Percentiles rank a stretch among this genome's conserved stretches.
These are phyloP conservation scores for Schoenoplectus triqueter DNA, from an alignment of 202 grass and related monocot genomes.

Conservation along the genomic window DNA sequence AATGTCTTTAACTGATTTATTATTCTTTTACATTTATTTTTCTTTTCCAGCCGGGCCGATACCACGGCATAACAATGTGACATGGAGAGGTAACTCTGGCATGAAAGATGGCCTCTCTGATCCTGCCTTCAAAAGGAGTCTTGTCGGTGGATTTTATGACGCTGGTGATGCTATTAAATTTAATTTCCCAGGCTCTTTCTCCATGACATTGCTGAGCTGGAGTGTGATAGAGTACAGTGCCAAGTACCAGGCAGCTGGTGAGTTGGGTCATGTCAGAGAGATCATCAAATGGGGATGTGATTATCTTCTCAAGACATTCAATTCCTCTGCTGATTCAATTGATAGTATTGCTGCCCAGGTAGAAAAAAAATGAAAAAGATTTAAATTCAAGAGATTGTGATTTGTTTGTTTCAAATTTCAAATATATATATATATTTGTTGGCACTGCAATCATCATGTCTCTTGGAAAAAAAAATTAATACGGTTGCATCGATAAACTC, in stretches of 20 bases:
- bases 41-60: slow-evolving; percentile 71
- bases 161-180: slow-evolving; percentile 73
- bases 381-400: neutral
- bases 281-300: slow-evolving; percentile 87
- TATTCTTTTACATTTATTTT: neutral
- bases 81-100: slow-evolving; percentile 82
- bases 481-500: neutral
- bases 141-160: slow-evolving; percentile 81
- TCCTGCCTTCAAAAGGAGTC: slow-evolving; percentile 51
- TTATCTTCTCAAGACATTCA: slow-evolving; percentile 97
- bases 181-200: slow-evolving; percentile 87
- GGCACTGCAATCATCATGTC: neutral
- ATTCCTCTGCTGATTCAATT: slow-evolving; percentile 72
- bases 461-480: slow-evolving; percentile 26
- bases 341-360: slow-evolving; percentile 72
- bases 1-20: neutral
- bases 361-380: neutral
- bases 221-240: slow-evolving; percentile 92
- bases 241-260: slow-evolving; percentile 84
- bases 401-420: neutral
- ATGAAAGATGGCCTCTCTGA: slow-evolving; percentile 87
- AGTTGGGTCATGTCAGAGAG: slow-evolving; percentile 79
- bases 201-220: slow-evolving; percentile 96
- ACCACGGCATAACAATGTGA: slow-evolving; percentile 79
- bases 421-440: neutral